Conservation (phyloP, 164 flowering plant genomes). For the Santalum album region DNA sequence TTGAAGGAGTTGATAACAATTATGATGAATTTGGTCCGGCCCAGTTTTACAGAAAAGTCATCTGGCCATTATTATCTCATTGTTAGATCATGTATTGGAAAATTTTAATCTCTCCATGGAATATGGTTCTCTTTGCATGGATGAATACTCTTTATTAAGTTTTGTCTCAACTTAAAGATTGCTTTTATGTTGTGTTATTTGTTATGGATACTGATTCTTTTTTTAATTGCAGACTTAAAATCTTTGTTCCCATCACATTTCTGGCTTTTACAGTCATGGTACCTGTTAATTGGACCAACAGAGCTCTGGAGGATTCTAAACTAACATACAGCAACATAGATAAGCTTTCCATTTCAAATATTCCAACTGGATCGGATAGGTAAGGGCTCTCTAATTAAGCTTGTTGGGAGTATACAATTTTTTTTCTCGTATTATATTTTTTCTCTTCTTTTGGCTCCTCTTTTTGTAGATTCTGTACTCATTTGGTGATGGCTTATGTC, state of each 20-base stretch:
- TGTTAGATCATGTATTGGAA: no score
- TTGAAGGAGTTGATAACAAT: neutral
- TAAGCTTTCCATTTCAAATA: slow-evolving; percentile 72
- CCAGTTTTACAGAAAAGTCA: no score
- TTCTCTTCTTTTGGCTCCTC: neutral
- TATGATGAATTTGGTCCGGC: no score
- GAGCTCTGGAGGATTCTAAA: slow-evolving; percentile 31
- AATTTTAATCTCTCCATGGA: no score
- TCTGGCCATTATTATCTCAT: no score
- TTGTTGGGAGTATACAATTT: neutral
- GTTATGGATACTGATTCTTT: neutral
- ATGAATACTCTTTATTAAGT: no score
- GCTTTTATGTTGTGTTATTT: neutral
- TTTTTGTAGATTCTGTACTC: slow-evolving; percentile 66
- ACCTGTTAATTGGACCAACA: slow-evolving; percentile 72
- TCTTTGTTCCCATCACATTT: slow-evolving; percentile 62
- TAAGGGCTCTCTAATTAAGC: slow-evolving; percentile 3
- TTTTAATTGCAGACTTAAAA: slow-evolving; percentile 54
- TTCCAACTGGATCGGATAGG: slow-evolving; percentile 54
- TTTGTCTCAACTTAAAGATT: no score
- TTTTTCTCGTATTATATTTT: neutral
- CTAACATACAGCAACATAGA: slow-evolving; percentile 46
- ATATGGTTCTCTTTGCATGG: no score
- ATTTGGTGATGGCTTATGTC: slow-evolving; percentile 70
- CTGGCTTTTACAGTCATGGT: slow-evolving; percentile 61